These are phyloP conservation scores for Xylaria sp. DNA, from an alignment of 2,329 filamentous ascomycete species.

Conservation along the genomic window DNA sequence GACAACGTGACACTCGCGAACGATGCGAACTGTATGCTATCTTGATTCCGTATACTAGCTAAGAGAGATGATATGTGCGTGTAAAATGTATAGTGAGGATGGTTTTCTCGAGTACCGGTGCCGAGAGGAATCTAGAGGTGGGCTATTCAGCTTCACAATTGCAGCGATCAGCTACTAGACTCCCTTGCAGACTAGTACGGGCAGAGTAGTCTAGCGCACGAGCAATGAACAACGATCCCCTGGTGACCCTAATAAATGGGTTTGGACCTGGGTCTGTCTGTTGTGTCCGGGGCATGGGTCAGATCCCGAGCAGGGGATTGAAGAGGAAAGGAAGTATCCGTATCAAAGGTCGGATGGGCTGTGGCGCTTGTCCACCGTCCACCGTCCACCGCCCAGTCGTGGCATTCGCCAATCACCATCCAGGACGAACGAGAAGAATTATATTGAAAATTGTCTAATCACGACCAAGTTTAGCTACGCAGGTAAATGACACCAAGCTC, in stretches of 20 bases:
- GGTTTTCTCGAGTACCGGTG: not conserved
- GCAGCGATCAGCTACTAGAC: conserved; percentile 15
- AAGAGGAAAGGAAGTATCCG: too few relatives aligned
- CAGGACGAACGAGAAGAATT: conserved; percentile 9
- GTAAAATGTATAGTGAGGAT: not conserved
- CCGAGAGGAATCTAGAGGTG: conserved; percentile 10
- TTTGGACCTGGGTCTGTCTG: not conserved
- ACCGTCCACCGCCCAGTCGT: too few relatives aligned
- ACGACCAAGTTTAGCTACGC: conserved; percentile 16
- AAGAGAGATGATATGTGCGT: conserved; percentile 1
- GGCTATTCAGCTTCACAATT: conserved; percentile 7
- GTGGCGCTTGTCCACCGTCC: conserved; percentile 30
- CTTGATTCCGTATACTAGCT: not conserved
- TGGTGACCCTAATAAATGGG: conserved; percentile 22
- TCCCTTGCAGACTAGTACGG: not conserved
- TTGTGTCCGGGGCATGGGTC: conserved; percentile 20
- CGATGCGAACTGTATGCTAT: conserved; percentile 11
- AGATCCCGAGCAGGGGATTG: conserved; percentile 24
- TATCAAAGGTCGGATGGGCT: conserved; percentile 25
- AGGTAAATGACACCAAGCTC: conserved; percentile 19
- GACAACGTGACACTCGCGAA: conserved; percentile 8
- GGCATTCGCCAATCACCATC: conserved; percentile 20
- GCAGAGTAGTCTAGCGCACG: conserved; percentile 1
- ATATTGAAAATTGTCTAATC: conserved; percentile 22
- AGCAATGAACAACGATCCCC: conserved; percentile 27